phyloP scores from a whole-genome alignment of 768 basidiomycete species.

The Kwoniella dejecticola region DNA sequence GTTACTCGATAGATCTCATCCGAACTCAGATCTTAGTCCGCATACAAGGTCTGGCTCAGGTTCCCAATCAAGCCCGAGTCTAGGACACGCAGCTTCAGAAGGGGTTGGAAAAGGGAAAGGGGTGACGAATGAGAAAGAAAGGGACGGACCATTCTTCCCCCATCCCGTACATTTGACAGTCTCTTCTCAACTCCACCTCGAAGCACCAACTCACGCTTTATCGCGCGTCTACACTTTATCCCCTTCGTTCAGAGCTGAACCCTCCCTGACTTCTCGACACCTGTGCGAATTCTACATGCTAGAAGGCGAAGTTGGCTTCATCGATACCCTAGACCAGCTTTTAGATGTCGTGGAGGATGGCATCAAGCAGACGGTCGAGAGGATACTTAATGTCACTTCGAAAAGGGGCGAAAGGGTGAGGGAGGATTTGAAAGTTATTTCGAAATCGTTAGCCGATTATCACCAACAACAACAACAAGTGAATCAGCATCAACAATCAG shows the following conservation, averaged over 20 bases:
- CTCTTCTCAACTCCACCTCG: constrained; percentile 93
- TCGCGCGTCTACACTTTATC: constrained; percentile 87
- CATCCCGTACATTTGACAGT: constrained; percentile 76
- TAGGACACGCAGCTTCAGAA: too few species aligned
- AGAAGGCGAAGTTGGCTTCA: constrained; percentile 85
- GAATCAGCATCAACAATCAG: neutral
- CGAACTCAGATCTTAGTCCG: constrained; percentile 15
- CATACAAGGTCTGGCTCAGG: neutral
- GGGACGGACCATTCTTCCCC: constrained; percentile 32
- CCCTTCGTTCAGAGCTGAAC: constrained; percentile 92
- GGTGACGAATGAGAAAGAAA: too few species aligned
- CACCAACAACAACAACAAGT: constrained; percentile 15
- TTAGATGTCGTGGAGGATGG: constrained; percentile 65
- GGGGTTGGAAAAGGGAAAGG: too few species aligned
- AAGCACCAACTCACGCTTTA: constrained; percentile 75
- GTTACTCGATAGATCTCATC: constrained; percentile 22
- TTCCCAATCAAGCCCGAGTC: too few species aligned
- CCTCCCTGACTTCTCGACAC: constrained; percentile 82
- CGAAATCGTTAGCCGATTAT: constrained; percentile 22
- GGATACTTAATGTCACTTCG: constrained; percentile 20
- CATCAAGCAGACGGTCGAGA: constrained; percentile 58
- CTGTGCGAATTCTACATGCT: constrained; percentile 99
- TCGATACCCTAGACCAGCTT: constrained; percentile 60
- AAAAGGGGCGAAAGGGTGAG: constrained; percentile 17
- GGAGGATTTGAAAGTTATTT: constrained; percentile 24